Base-by-base conservation (phyloP, 2,329 filamentous ascomycete species). In the Colletotrichum horii region DNA sequence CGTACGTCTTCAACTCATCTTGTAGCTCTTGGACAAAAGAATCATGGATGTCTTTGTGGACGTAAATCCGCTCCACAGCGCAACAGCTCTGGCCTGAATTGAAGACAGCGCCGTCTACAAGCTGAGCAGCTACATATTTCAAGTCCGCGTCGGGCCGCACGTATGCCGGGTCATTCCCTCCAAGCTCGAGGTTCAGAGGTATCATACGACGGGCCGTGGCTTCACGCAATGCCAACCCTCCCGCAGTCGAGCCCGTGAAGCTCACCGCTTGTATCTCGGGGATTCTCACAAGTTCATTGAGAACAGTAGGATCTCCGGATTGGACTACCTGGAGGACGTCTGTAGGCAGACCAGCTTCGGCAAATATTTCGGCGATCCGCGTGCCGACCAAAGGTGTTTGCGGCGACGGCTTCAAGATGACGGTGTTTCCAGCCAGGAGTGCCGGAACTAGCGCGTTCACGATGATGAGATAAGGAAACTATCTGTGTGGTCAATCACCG, bases 61-160 rank as follows among this genome's bases (percentile, higher is more conserved):
- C 52, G 22, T 56, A 56, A 26, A 56, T 26, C 14, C 52, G 52
- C 52, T 56, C 52, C 22, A 56, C 24, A 26, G 52, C 52, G 24
- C 52, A 56, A 22, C 52, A 56, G 4, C 52, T 56, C 7, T 56
- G 52, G 0, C 52, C 52, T 2, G 52, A 94, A 83, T 94, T 94
- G 87, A 94, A 94, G 67, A 94, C 86, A 6, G 93, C 91, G 19
- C 93, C 93, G 79, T 94, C 93, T 19, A 94, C 92, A 77, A 94
- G 92, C 81, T 94, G 92, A 77, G 91, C 93, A 0, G 93, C 93
- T 4, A 90, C 92, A 92, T 92, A 94, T 60, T 89, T 88, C 34
- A 93, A 80, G 81, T 94, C 92, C 6, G 94, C 92, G 80, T 94
- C 93, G 7, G 87, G 85, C 73, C 93, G 87, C 52, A 94, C 86